Percentiles rank a stretch among this genome's conserved stretches.
phyloP scores from a whole-genome alignment of 441 rosid genomes.

The Geranium incanum region DNA sequence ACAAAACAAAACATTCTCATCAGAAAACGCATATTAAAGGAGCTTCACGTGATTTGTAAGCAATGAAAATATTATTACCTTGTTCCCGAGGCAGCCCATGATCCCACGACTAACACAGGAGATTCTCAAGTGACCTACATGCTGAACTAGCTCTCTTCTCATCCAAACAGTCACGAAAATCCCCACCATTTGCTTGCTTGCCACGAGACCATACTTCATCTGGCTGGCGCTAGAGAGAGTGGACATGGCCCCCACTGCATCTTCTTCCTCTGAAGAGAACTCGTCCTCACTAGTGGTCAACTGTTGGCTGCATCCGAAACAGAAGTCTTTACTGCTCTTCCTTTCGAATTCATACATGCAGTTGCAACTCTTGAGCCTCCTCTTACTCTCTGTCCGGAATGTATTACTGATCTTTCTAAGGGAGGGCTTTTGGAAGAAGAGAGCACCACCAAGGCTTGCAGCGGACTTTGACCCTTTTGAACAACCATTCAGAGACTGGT shows the following conservation, averaged over 20 bases:
- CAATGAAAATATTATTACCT: constrained; percentile 33
- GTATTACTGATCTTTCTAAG: constrained; percentile 52
- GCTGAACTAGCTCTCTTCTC: constrained; percentile 53
- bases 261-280: constrained; percentile 52
- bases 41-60: not conserved
- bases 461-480: constrained; percentile 25
- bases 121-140: constrained; percentile 50
- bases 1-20: not conserved
- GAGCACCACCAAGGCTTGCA: constrained; percentile 15
- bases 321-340: constrained; percentile 47
- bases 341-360: constrained; percentile 42
- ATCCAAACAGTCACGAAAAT: constrained; percentile 65
- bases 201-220: constrained; percentile 51
- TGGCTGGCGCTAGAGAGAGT: constrained; percentile 26
- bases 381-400: constrained; percentile 46
- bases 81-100: constrained; percentile 61
- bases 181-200: constrained; percentile 74
- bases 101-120: constrained; percentile 51
- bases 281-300: constrained; percentile 41
- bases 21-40: not conserved
- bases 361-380: constrained; percentile 53
- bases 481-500: constrained; percentile 28
- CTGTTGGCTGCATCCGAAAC: constrained; percentile 51
- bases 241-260: constrained; percentile 26
- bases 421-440: constrained; percentile 53